Conservation (phyloP, 2,329 filamentous ascomycete genomes). For the Neofusicoccum cordaticola region DNA sequence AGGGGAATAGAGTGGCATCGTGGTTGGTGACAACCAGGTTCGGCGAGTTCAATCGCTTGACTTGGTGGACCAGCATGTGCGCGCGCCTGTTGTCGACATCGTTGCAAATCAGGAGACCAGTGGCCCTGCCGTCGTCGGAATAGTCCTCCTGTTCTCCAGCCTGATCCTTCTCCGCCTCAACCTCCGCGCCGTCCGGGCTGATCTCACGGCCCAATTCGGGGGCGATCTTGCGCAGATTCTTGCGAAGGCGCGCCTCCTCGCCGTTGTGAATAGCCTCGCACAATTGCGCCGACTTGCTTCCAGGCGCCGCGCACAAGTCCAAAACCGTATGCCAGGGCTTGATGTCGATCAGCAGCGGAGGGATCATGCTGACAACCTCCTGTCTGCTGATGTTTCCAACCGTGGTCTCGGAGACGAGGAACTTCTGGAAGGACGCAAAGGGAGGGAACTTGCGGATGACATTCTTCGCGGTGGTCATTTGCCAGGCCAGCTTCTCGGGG, state of each 20-base stretch:
- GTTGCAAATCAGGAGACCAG: constrained; percentile 90
- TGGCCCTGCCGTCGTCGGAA: constrained; percentile 79
- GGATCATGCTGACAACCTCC: constrained; percentile 98
- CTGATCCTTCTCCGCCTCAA: constrained; percentile 24
- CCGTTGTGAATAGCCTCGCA: constrained; percentile 91
- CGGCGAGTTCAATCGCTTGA: constrained; percentile 93
- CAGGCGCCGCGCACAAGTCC: constrained; percentile 94
- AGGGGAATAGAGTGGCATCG: constrained; percentile 92
- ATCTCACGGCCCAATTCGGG: constrained; percentile 59
- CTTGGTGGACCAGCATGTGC: constrained; percentile 96
- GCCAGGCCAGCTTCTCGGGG: constrained; percentile 91
- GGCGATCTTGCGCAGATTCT: constrained; percentile 64
- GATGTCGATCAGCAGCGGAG: constrained; percentile 87
- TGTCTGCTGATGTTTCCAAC: constrained; percentile 97
- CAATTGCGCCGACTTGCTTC: constrained; percentile 93
- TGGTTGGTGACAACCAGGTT: constrained; percentile 98
- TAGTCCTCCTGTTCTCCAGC: constrained; percentile 46
- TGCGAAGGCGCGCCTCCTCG: constrained; percentile 80
- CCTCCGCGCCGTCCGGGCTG: constrained; percentile 43
- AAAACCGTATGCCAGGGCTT: constrained; percentile 88
- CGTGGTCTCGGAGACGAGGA: constrained; percentile 93
- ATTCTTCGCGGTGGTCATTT: constrained; percentile 97
- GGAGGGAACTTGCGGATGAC: constrained; percentile 90
- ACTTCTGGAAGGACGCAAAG: constrained; percentile 95
- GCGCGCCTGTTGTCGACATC: constrained; percentile 95